phyloP scores from a whole-genome alignment of 1,284 basidiomycete genomes.

The Termitomyces sp. region DNA sequence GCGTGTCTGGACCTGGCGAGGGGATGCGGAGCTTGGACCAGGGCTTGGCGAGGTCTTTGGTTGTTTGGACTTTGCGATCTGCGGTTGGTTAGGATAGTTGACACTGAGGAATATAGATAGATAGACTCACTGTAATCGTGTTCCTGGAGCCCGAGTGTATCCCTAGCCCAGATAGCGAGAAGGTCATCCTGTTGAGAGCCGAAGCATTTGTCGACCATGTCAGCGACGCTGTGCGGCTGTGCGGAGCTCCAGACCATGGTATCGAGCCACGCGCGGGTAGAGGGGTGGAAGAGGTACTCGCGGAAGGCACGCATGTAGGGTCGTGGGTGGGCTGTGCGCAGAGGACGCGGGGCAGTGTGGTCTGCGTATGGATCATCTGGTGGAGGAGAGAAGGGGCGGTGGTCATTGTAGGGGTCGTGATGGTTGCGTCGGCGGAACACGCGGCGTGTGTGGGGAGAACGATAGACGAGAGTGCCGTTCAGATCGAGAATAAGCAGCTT shows the following conservation, averaged over 20 bases:
- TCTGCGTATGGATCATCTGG: background rate
- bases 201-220: slow-evolving; percentile 65
- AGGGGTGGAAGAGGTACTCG: slow-evolving; percentile 56
- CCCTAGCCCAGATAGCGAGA: slow-evolving; percentile 72
- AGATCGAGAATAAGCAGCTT: slow-evolving; percentile 80
- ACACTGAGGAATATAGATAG: background rate
- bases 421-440: background rate
- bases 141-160: slow-evolving; percentile 60
- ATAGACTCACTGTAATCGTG: slow-evolving; percentile 59
- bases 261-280: slow-evolving; percentile 61
- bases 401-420: background rate
- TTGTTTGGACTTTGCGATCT: slow-evolving; percentile 66
- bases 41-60: slow-evolving; percentile 73
- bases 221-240: slow-evolving; percentile 71
- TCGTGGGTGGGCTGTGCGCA: slow-evolving; percentile 45
- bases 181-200: slow-evolving; percentile 40
- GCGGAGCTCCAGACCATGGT: slow-evolving; percentile 88
- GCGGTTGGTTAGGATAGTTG: background rate
- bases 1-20: background rate
- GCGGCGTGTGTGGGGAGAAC: slow-evolving; percentile 33
- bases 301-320: slow-evolving; percentile 68
- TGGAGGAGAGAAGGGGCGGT: background rate
- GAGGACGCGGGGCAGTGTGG: background rate
- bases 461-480: slow-evolving; percentile 75
- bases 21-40: slow-evolving; percentile 50